These are phyloP conservation scores for Bacidia gigantensis DNA, from an alignment of 495 filamentous ascomycete genomes.

Conservation along the genomic window DNA sequence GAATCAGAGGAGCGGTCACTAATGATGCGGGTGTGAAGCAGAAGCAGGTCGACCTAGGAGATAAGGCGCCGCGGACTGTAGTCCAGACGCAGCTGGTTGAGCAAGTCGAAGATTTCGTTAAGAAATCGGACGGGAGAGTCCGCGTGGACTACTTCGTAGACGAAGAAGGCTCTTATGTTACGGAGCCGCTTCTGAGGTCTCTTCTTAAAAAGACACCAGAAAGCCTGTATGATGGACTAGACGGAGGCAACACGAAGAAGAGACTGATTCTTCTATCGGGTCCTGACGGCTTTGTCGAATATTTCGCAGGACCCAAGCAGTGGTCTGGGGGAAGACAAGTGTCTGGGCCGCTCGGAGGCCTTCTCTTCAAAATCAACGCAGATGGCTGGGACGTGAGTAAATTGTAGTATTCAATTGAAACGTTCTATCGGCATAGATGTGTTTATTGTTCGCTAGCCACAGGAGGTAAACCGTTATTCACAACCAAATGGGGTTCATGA, in stretches of 20 bases:
- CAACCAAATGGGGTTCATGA: neutral
- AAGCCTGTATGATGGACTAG: constrained; percentile 20
- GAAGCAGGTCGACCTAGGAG: neutral
- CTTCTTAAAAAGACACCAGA: constrained; percentile 3
- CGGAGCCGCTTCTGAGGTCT: constrained; percentile 30
- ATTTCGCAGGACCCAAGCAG: constrained; percentile 63
- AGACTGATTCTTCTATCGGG: constrained; percentile 71
- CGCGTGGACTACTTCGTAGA: constrained; percentile 64
- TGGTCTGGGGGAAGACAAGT: constrained; percentile 58
- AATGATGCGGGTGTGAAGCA: neutral
- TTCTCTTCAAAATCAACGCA: constrained; percentile 39
- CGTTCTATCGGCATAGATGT: too few species aligned
- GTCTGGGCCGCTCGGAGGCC: constrained; percentile 49
- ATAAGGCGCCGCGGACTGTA: neutral
- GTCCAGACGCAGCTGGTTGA: constrained; percentile 36
- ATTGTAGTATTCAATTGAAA: too few species aligned
- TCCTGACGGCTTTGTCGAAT: constrained; percentile 74
- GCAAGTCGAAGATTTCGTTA: constrained; percentile 46
- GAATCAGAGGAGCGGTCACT: neutral
- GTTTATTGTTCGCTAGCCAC: neutral
- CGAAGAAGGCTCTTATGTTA: constrained; percentile 55
- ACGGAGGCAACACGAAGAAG: constrained; percentile 20
- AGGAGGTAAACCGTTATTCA: neutral
- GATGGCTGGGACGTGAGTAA: constrained; percentile 49
- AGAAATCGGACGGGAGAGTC: constrained; percentile 39